phyloP scores from a whole-genome alignment of 768 basidiomycete species.

The Hypsizygus marmoreus region DNA sequence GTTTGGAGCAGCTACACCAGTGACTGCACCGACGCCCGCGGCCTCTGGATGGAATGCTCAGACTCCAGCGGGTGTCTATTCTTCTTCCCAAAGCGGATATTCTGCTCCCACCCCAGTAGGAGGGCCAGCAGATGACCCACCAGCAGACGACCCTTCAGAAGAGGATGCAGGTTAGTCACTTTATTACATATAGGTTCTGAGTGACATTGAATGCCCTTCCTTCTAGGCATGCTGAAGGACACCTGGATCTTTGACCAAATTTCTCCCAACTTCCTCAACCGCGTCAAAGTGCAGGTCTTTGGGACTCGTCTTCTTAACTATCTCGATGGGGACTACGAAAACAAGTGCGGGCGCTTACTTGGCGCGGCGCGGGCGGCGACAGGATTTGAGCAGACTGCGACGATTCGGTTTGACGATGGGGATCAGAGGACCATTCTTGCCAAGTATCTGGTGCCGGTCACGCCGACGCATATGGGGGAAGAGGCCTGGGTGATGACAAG shows the following conservation, averaged over 20 bases:
- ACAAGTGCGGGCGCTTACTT: constrained; percentile 25
- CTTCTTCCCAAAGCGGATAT: neutral
- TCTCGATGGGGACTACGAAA: constrained; percentile 32
- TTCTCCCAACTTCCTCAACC: constrained; percentile 16
- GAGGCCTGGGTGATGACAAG: constrained; percentile 44
- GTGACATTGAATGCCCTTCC: neutral
- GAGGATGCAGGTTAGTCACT: too few species aligned
- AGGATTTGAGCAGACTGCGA: constrained; percentile 24
- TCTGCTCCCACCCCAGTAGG: constrained; percentile 8
- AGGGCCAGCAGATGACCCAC: too few species aligned
- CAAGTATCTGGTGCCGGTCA: constrained; percentile 42
- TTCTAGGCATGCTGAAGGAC: constrained; percentile 5
- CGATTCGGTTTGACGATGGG: constrained; percentile 30
- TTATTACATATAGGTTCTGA: neutral
- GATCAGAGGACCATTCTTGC: constrained; percentile 38
- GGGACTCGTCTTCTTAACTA: constrained; percentile 20
- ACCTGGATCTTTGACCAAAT: constrained; percentile 24
- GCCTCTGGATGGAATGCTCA: neutral
- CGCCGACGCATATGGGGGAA: constrained; percentile 41
- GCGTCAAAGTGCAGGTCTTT: constrained; percentile 16
- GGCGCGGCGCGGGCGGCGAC: constrained; percentile 25
- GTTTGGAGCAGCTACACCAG: too few species aligned
- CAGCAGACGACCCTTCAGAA: too few species aligned
- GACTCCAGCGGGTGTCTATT: constrained; percentile 3
- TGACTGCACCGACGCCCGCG: constrained; percentile 19